Base-by-base conservation (phyloP, 2,329 filamentous ascomycete genomes). In the Colletotrichum gigasporum region DNA sequence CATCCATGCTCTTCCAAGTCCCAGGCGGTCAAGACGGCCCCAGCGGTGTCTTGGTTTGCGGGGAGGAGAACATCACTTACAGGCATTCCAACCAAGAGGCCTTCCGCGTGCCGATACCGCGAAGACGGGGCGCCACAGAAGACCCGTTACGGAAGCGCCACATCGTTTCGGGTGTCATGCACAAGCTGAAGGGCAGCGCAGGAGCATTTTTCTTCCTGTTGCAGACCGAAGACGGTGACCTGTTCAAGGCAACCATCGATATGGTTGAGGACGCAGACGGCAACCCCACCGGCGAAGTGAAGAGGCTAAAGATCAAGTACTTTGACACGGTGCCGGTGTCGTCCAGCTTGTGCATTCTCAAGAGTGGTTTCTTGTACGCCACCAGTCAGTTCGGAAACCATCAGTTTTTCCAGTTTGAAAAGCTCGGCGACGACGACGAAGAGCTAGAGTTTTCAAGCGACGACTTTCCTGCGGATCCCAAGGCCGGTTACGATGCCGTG, bases 171-270 rank as follows among this genome's bases (percentile, higher is more conserved):
- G 96, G 96, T 51, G 94, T 97, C n/a, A 95, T 98, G 89, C 96
- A 99, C 80, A 97, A 96, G 76, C 90, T 97, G 75, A 95, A 96
- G 72, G 88, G 88, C 65, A 90, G 84, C 63, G 85, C 84, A 5
- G 94, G 94, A 26, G 94, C 94, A 2, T 99, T 99, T 80, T 99
- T 99, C 82, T 97, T 98, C 75, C 86, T 99, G 3, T 81, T 99
- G 1, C 96, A 99, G 75, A 94, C 92, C 0, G 96, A 99, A 62
- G 96, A 99, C 75, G 96, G 96, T n/a, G 96, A 99, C 76, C 83
- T 99, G 6, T 98, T 99, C 85, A 98, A 98, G 76, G 87, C 98
- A 51, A 97, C 91, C 0, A 89, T 99, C 65, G 94, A 97, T 68
- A 95, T 97, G 89, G 85, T 90, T 9, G 91, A 94, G 70, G 92